Base-by-base conservation (phyloP, 768 basidiomycete genomes). In the Cantharellus anzutake region DNA sequence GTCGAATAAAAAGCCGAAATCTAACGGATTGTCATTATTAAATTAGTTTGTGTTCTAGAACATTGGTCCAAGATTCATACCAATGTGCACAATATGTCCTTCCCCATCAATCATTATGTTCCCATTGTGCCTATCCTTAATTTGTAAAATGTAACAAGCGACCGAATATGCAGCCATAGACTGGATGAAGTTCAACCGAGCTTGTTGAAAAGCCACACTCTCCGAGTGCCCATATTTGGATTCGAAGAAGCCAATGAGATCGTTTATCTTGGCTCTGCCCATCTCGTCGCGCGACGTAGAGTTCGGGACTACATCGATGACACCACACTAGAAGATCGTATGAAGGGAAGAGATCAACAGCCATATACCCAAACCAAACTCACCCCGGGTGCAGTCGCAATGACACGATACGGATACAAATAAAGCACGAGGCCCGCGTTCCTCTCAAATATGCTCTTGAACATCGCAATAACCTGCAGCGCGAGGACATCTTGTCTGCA, bases 101-200 rank as follows among this genome's bases (percentile, higher is more conserved):
- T 93, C 88, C 2, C 86, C 91, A 68, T 98, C 96, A 61, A 99
- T 93, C 94, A 99, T 97, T 68, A 99, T 98, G 69, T 99, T 99
- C 38, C 96, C 96, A 67, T 99, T 99, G 70, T 99, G 96, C 42
- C 96, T 74, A 68, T 99, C 96, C 73, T 99, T 99, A 73, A 99
- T 93, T 70, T 99, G 96, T 51, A 98, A 72, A 64, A 99, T 91
- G 69, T 96, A 98, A 70, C 94, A 98, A 4, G 92, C 90, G 35
- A 98, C 84, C 40, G 94, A 98, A 70, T 99, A 99, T 5, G 92
- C 96, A 0, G 96, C 94, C 96, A 98, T 99, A 2, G 91, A 94
- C 68, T 96, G 93, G 60, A 99, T 89, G 68, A 99, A 99, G 71
- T 97, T 96, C 63, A 86, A 75, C 16, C 92, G 83, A 51, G 96